Conservation (phyloP, 805 yeast genomes). For the Yarrowia phangngaensis region DNA sequence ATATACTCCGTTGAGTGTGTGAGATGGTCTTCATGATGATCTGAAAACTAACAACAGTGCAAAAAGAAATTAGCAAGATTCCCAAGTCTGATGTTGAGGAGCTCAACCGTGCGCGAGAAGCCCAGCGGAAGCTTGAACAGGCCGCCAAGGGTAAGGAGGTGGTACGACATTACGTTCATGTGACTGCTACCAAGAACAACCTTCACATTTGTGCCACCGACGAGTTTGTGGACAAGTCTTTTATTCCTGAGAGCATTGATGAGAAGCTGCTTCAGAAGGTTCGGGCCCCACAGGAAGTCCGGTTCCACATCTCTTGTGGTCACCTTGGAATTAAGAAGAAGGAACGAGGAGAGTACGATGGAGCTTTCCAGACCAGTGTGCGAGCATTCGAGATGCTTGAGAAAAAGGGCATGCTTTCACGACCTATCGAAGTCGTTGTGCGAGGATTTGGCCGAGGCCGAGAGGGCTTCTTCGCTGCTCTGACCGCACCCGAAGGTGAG, state of each 20-base stretch:
- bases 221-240: conserved; percentile 23
- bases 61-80: conserved; percentile 21
- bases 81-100: conserved; percentile 22
- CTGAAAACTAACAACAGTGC: conserved; percentile 20
- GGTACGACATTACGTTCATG: conserved; percentile 15
- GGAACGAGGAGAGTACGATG: conserved; percentile 90
- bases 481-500: conserved; percentile 84
- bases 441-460: conserved; percentile 87
- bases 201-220: conserved; percentile 17
- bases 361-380: conserved; percentile 78
- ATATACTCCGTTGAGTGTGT: too few relatives aligned
- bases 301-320: conserved; percentile 71
- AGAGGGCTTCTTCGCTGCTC: conserved; percentile 76
- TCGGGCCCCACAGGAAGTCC: conserved; percentile 72
- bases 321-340: conserved; percentile 84
- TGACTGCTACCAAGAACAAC: conserved; percentile 23
- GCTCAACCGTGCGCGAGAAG: conserved; percentile 20
- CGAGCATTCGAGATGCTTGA: conserved; percentile 68
- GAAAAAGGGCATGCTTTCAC: conserved; percentile 54
- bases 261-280: conserved; percentile 47
- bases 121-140: conserved; percentile 17
- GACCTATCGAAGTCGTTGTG: conserved; percentile 69
- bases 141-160: conserved; percentile 25
- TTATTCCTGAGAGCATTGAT: conserved; percentile 19
- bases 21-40: neutral